phyloP scores from a whole-genome alignment of 805 yeast species.

The Tetrapisispora taiwanensis region DNA sequence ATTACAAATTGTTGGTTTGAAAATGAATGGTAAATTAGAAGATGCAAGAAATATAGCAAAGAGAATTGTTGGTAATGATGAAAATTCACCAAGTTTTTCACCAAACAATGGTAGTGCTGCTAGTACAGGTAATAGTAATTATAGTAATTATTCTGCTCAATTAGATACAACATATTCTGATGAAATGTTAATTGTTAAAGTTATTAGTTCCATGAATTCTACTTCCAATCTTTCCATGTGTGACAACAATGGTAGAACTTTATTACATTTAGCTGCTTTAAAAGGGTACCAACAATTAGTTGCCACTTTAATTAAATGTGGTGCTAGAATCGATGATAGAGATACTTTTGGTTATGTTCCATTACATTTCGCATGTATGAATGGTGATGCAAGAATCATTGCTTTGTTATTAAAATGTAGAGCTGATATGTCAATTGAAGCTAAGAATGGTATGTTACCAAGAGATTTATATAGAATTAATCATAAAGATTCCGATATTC shows the following conservation, averaged over 20 bases:
- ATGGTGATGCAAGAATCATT: slow-evolving; percentile 62
- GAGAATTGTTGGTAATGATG: slow-evolving; percentile 62
- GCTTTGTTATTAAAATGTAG: slow-evolving; percentile 52
- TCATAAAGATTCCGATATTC: slow-evolving; percentile 24
- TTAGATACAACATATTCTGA: slow-evolving; percentile 16
- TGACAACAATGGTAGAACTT: slow-evolving; percentile 74
- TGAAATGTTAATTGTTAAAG: slow-evolving; percentile 34
- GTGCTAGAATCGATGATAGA: slow-evolving; percentile 57
- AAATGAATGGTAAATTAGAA: slow-evolving; percentile 91
- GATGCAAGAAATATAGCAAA: slow-evolving; percentile 92
- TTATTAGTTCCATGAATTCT: slow-evolving; percentile 61
- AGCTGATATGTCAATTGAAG: slow-evolving; percentile 44
- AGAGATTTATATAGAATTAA: slow-evolving; percentile 25
- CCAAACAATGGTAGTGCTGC: slow-evolving; percentile 5
- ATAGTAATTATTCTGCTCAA: neutral
- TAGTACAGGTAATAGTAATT: neutral
- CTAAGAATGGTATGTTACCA: slow-evolving; percentile 41
- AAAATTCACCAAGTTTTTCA: slow-evolving; percentile 7
- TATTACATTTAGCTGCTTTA: slow-evolving; percentile 76
- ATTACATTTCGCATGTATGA: slow-evolving; percentile 72
- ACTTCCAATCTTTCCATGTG: slow-evolving; percentile 74
- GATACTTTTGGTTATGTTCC: slow-evolving; percentile 84
- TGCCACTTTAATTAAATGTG: slow-evolving; percentile 50
- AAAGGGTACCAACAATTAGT: slow-evolving; percentile 60
- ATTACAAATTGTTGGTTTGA: slow-evolving; percentile 88